Conservation (phyloP, 768 basidiomycete species). For the Hypholoma fasciculare region DNA sequence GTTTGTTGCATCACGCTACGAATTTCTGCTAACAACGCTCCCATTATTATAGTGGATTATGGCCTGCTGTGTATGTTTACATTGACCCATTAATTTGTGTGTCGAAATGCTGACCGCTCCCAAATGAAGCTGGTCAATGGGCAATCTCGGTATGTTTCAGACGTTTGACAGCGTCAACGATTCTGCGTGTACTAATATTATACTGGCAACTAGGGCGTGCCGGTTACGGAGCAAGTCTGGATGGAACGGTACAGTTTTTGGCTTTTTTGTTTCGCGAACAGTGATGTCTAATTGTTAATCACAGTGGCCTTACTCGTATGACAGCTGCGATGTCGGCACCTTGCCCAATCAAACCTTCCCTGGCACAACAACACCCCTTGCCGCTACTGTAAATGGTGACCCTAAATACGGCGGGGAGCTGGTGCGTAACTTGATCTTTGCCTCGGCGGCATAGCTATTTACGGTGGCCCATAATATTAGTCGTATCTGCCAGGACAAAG, state of each 20-base stretch:
- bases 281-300: neutral
- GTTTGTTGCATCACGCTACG: neutral
- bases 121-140: slow-evolving; percentile 45
- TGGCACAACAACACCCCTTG: slow-evolving; percentile 49
- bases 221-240: slow-evolving; percentile 71
- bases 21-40: neutral
- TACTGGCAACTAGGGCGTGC: slow-evolving; percentile 50
- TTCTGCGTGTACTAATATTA: slow-evolving; percentile 34
- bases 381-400: slow-evolving; percentile 46
- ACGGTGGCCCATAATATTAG: slow-evolving; percentile 17
- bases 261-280: neutral
- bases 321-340: slow-evolving; percentile 82
- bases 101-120: slow-evolving; percentile 3
- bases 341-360: slow-evolving; percentile 76
- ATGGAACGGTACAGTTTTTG: slow-evolving; percentile 54
- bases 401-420: slow-evolving; percentile 39
- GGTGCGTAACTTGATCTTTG: slow-evolving; percentile 20
- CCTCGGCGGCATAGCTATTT: too few species aligned
- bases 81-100: neutral
- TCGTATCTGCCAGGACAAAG: slow-evolving; percentile 74
- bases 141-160: slow-evolving; percentile 45
- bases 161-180: neutral
- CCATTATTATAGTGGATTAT: slow-evolving; percentile 24
- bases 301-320: slow-evolving; percentile 72
- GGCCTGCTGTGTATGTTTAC: slow-evolving; percentile 35